phyloP scores from a whole-genome alignment of 1,284 basidiomycete species.

The Athelia sp. region DNA sequence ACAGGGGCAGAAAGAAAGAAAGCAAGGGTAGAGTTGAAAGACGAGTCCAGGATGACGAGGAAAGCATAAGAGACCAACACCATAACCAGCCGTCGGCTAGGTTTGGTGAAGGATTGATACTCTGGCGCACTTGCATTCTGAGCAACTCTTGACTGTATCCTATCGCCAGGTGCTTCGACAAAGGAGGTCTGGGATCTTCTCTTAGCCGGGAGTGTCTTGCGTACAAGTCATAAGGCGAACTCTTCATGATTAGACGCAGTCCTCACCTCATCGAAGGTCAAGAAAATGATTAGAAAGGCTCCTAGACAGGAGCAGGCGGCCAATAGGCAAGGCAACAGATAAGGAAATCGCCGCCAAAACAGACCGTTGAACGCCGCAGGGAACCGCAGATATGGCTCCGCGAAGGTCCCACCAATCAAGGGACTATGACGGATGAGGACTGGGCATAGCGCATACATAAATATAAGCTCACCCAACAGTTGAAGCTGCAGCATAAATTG shows the following conservation, averaged over 20 bases:
- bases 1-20: slow-evolving; percentile 4
- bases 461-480: not conserved
- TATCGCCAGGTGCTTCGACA: not conserved
- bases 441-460: not conserved
- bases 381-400: not conserved
- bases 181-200: not conserved
- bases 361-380: not conserved
- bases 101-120: no score
- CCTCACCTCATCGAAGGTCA: not conserved
- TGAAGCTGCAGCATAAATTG: not conserved
- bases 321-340: not conserved
- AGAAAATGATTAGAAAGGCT: not conserved
- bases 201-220: no score
- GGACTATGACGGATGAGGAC: not conserved
- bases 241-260: no score
- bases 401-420: not conserved
- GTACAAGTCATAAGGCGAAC: not conserved
- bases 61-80: not conserved
- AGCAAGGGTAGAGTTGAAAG: not conserved
- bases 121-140: no score
- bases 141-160: no score
- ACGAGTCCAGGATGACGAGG: not conserved
- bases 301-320: not conserved
- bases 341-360: not conserved
- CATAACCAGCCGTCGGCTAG: not conserved